phyloP scores from a whole-genome alignment of 2,329 filamentous ascomycete species.

The Juglanconis juglandina region DNA sequence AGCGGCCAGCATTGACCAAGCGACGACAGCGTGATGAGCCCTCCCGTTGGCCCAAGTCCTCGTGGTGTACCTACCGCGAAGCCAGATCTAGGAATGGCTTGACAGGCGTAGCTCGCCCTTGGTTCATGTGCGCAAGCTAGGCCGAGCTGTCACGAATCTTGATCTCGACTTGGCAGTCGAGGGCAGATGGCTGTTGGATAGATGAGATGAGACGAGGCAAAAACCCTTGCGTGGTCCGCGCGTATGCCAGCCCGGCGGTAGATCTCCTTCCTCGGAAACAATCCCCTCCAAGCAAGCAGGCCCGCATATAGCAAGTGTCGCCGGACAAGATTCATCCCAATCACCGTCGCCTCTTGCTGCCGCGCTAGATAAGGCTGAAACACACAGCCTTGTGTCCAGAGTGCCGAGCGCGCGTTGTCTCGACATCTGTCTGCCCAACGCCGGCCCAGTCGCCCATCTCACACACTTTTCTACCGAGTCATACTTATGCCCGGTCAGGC shows the following conservation, averaged over 20 bases:
- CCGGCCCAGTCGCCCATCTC: too few species aligned
- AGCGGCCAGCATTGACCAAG: conserved; percentile 5
- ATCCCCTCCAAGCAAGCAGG: neutral
- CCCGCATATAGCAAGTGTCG: neutral
- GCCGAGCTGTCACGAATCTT: neutral
- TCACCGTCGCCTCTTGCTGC: neutral
- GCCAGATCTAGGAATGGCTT: neutral
- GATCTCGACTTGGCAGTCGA: neutral
- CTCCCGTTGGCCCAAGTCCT: neutral
- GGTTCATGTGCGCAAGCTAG: neutral
- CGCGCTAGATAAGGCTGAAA: neutral
- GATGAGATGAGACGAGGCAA: neutral
- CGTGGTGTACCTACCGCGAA: neutral
- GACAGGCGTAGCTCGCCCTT: neutral
- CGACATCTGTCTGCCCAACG: neutral
- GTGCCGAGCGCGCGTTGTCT: too few species aligned
- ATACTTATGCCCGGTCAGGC: too few species aligned
- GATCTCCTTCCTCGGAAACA: neutral
- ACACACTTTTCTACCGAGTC: too few species aligned
- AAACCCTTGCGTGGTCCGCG: neutral
- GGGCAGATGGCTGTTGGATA: neutral
- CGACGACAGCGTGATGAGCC: neutral
- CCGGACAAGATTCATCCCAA: neutral
- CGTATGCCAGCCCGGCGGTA: neutral
- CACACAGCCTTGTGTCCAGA: neutral